Percentiles rank a stretch among this genome's conserved stretches.
These are phyloP conservation scores for Phytopythium chamaehyphon DNA, from an alignment of 352 stramenopile species.

Conservation along the genomic window DNA sequence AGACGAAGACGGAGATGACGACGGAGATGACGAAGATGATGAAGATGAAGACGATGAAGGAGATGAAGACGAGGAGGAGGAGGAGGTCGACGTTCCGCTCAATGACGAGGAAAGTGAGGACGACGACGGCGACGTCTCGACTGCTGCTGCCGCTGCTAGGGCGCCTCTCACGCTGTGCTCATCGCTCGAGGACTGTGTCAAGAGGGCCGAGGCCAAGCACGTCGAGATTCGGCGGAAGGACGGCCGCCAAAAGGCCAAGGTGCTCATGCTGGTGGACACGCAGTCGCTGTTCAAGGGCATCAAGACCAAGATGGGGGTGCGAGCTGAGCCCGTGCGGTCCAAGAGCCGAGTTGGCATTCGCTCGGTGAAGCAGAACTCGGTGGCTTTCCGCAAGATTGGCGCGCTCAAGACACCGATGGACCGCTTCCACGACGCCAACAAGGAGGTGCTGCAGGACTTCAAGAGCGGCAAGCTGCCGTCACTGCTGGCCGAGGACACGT, in stretches of 20 bases:
- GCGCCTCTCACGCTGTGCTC: constrained; percentile 34
- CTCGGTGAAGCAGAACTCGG: constrained; percentile 50
- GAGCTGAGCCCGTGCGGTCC: constrained; percentile 41
- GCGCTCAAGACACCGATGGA: constrained; percentile 74
- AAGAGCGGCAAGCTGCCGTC: constrained; percentile 58
- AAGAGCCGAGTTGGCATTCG: constrained; percentile 56
- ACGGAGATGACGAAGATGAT: constrained; percentile 10
- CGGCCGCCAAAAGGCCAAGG: constrained; percentile 59
- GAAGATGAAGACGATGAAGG: constrained; percentile 12
- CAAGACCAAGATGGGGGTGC: constrained; percentile 58
- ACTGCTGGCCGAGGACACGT: constrained; percentile 58
- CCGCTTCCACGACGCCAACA: constrained; percentile 62
- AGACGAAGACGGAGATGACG: constrained; percentile 20
- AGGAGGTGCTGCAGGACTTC: constrained; percentile 46
- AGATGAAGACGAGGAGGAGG: constrained; percentile 14
- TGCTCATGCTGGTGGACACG: constrained; percentile 55
- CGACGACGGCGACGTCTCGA: constrained; percentile 12
- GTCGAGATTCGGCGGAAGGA: constrained; percentile 51
- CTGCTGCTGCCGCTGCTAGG: constrained; percentile 14
- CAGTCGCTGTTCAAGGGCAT: constrained; percentile 52
- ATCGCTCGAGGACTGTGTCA: constrained; percentile 51
- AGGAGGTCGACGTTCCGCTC: constrained; percentile 7
- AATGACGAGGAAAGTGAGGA: constrained; percentile 4
- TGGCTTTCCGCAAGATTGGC: constrained; percentile 53
- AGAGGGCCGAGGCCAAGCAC: constrained; percentile 31